Conservation (phyloP, 768 basidiomycete genomes). For the Suillus cothurnatus region DNA sequence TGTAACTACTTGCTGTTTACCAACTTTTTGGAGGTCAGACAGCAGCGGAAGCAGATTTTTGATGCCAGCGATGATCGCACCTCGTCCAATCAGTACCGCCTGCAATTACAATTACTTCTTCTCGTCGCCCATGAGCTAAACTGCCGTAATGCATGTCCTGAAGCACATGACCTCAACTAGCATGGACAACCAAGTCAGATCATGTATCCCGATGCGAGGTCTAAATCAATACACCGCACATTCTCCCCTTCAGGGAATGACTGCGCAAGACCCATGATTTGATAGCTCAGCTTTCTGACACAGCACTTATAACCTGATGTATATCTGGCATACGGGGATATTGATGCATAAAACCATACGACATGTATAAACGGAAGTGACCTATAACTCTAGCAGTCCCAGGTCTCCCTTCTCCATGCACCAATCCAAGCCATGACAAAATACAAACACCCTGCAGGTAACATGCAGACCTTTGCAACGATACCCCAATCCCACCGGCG, state of each 20-base stretch:
- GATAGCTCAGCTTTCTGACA: background rate
- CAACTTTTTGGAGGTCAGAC: background rate
- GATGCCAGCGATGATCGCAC: background rate
- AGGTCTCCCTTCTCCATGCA: slow-evolving; percentile 43
- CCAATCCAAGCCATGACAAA: slow-evolving; percentile 77
- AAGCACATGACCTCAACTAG: background rate
- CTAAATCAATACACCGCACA: background rate
- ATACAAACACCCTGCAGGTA: slow-evolving; percentile 77
- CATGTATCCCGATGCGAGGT: background rate
- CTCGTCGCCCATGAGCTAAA: background rate
- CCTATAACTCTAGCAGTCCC: slow-evolving; percentile 20
- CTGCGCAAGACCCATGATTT: background rate
- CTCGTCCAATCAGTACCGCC: background rate
- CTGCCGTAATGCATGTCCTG: background rate
- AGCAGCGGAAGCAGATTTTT: background rate
- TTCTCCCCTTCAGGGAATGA: background rate
- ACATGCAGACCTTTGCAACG: slow-evolving; percentile 66
- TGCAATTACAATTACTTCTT: background rate
- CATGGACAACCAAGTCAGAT: background rate
- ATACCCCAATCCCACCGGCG: slow-evolving; percentile 82
- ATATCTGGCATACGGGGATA: background rate
- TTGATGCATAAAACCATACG: background rate
- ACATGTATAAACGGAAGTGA: background rate
- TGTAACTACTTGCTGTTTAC: background rate
- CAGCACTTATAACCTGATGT: slow-evolving; percentile 1